phyloP scores from a whole-genome alignment of 176 grass and related monocot species.

The Musa troglodytarum region DNA sequence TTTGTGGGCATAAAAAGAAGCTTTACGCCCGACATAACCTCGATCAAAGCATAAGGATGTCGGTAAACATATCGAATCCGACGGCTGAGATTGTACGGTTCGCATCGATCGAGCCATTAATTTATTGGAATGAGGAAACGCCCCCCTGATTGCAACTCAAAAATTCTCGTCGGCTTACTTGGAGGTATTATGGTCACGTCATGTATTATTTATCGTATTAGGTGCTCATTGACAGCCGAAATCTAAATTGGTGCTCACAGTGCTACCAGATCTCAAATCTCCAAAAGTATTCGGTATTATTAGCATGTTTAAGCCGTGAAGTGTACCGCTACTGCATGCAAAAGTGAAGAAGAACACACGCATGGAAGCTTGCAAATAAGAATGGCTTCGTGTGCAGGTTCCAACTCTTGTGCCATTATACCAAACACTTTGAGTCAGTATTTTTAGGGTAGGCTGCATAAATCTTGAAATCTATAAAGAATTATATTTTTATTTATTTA shows the following conservation, averaged over 20 bases:
- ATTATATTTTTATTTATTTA: too few species aligned
- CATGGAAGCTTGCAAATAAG: background rate
- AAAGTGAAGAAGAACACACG: background rate
- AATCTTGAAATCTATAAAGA: too few species aligned
- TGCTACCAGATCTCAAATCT: background rate
- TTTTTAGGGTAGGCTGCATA: too few species aligned
- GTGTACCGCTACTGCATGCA: background rate
- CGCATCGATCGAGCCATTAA: background rate
- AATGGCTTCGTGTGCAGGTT: background rate
- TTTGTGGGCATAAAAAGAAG: background rate
- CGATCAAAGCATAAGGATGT: background rate
- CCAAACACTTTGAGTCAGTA: background rate
- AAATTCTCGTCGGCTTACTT: background rate
- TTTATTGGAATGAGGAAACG: background rate
- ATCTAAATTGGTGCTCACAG: background rate
- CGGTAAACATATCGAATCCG: background rate
- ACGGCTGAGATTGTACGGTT: background rate
- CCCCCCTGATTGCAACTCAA: background rate
- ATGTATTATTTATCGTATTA: background rate
- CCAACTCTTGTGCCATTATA: background rate
- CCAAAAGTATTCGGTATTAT: background rate
- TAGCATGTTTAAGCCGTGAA: background rate
- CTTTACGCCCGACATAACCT: slow-evolving; percentile 1
- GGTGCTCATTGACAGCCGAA: background rate
- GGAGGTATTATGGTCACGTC: background rate